Percentiles rank a stretch among this genome's conserved stretches.
These are phyloP conservation scores for Linnemannia exigua DNA, from an alignment of 192 early-diverging fungal genomes.

Conservation along the genomic window DNA sequence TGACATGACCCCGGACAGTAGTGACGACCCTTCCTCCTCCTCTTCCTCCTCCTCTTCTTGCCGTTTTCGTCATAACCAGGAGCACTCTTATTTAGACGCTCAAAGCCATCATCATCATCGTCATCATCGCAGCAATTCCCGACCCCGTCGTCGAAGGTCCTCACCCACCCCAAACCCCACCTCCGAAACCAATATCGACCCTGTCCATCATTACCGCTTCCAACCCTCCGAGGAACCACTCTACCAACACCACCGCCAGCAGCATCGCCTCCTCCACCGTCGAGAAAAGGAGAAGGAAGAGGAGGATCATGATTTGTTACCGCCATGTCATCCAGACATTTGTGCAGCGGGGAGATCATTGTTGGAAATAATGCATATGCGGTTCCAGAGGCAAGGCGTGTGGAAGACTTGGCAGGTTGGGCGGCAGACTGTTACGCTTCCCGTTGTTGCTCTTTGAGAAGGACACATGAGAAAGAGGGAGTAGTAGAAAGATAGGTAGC, in stretches of 20 bases:
- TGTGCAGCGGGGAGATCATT: slow-evolving; percentile 29
- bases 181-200: neutral
- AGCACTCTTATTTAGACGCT: too few species aligned
- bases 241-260: neutral
- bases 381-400: slow-evolving; percentile 18
- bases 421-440: slow-evolving; percentile 32
- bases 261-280: neutral
- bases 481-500: neutral
- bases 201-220: neutral
- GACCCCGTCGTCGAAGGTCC: neutral
- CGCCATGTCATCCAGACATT: slow-evolving; percentile 19
- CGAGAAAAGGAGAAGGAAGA: neutral
- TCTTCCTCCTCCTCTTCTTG: neutral
- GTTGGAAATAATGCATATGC: slow-evolving; percentile 24
- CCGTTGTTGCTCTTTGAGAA: slow-evolving; percentile 33
- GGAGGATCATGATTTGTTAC: neutral
- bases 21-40: neutral
- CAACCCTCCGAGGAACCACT: neutral
- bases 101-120: neutral
- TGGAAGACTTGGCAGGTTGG: slow-evolving; percentile 42
- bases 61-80: neutral
- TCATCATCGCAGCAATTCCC: neutral
- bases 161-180: neutral
- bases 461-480: neutral
- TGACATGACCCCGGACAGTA: neutral